Evolutionary conservation across 2,329 filamentous ascomycete genomes (phyloP), one percentile per base, ranked within the genome.

Genomic region (Dichotomopilus funicola): DNA sequence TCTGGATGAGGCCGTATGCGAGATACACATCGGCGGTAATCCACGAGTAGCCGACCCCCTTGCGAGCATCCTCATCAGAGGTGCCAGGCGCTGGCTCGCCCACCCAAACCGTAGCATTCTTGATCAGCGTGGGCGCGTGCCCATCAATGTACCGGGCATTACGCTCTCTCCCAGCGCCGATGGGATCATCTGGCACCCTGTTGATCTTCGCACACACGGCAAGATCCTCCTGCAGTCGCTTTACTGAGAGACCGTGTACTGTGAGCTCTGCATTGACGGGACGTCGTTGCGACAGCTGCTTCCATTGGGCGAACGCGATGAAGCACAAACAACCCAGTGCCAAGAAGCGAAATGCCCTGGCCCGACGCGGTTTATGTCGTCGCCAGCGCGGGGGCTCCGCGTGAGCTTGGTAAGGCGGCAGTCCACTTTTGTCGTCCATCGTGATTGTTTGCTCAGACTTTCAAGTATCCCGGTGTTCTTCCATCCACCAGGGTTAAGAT

Each of bases 51-150:
- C 82, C 82, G 56, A 78, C 78, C 13, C 83, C 83, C 34, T 73
- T 73, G 42, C 75, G 74, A 1, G 80, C 80, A 61, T 83, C 81
- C 46, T 78, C 76, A 5, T 72, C 66, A 6, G 74, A 77, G 1
- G 76, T 78, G 8, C 80, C 81, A 37, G 73, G 55, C 0, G 64
- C 67, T 0, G 85, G 80, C 68, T 87, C 83, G 37, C 84, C 85
- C 3, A 80, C 73, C 85, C 84, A 87, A 19, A 87, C 75, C 1
- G 79, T 83, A 4, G 84, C 84, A 64, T 87, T 87, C 58, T 76
- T 79, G 61, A 87, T 85, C 42, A 87, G 73, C 0, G 82, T 82
- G 0, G 84, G 78, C 59, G 76, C 78, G 52, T 78, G 75, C 51
- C 81, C 81, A 3, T 80, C 73, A 44, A 85, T 67, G 64, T 80